Base-by-base conservation (phyloP, 148 eudicot species). In the Salicornia ramosissima region DNA sequence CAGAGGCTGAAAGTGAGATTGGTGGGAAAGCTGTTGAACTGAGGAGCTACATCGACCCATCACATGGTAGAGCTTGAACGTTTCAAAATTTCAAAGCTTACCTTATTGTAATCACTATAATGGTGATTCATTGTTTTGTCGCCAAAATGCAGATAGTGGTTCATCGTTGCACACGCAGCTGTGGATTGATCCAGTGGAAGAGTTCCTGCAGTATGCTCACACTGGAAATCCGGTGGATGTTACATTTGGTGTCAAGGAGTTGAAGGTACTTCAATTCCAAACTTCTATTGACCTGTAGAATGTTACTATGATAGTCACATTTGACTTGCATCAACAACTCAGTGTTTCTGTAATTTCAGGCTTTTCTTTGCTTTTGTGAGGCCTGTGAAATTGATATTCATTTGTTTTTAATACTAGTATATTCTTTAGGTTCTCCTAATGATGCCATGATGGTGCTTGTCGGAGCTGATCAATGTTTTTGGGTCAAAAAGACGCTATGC, bases 1-100 rank as follows among this genome's bases (percentile, higher is more conserved):
- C 89, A 43, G 97, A 90, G 66, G 80, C 73, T 31, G 90, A 88
- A 33, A 84, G 71, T 71, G 89, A 94, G 78, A 86, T 94, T 81
- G 97, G 96, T 68, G 99, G 98, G 71, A 94, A 94, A 84, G 97
- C 99, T 75, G 97, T 94, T 77, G 99, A 94, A 71, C 81, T 94
- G 70, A 83, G 97, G 83, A 94, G 99, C 77, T 94, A 94, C 59
- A 82, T 94, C 64, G 99, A 94, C 74, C 99, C 99, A 45, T 87
- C 91, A 60, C 90, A 87, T 90, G 99, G 99, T 94, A 80, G 70
- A 4, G 39, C 24, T 68, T 34, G n/a, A 55, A 65, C 21, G 21
- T 13, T 42, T 26, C 2, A 5, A 46, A 13, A 6, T 69, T 39
- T 56, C 25, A 42, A 51, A 64, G 31, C 22, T 7, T 29, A 56